Conservation (phyloP, 106 monocot species). For the Posidonia australis region DNA sequence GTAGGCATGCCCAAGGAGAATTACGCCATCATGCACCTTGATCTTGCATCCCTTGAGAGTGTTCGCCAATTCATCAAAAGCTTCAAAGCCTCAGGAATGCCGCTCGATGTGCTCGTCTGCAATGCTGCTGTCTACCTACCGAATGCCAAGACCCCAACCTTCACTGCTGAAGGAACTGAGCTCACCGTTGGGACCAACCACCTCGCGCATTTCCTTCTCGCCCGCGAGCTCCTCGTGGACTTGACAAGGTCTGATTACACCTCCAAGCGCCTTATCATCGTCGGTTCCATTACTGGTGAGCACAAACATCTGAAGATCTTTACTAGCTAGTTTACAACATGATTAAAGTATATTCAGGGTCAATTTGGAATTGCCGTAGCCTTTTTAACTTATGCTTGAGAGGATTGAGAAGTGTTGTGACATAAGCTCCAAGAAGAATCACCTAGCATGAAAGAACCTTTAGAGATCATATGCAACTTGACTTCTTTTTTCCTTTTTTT, state of each 20-base stretch:
- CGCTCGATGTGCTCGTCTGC: constrained; percentile 78
- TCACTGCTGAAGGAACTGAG: constrained; percentile 90
- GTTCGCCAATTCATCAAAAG: constrained; percentile 76
- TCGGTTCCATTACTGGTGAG: constrained; percentile 96
- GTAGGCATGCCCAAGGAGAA: constrained; percentile 74
- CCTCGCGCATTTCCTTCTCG: constrained; percentile 77
- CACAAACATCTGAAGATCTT: no score
- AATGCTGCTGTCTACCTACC: constrained; percentile 88
- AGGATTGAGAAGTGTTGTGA: no score
- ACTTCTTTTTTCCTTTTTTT: no score
- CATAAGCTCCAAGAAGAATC: no score
- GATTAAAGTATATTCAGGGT: no score
- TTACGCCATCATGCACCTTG: constrained; percentile 83
- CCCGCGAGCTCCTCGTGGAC: constrained; percentile 53
- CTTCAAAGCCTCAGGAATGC: constrained; percentile 34
- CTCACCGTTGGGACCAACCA: constrained; percentile 94
- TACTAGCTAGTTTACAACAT: no score
- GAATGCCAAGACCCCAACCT: constrained; percentile 66
- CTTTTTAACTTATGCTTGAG: no score
- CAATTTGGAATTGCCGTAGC: no score
- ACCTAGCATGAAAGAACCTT: no score
- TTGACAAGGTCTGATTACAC: constrained; percentile 70
- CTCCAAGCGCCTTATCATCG: constrained; percentile 74
- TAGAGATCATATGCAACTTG: no score
- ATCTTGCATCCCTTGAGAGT: constrained; percentile 86